Evolutionary conservation across 108 stramenopile species (phyloP).

Genomic region (Pseudonitzschia multiseries): DNA sequence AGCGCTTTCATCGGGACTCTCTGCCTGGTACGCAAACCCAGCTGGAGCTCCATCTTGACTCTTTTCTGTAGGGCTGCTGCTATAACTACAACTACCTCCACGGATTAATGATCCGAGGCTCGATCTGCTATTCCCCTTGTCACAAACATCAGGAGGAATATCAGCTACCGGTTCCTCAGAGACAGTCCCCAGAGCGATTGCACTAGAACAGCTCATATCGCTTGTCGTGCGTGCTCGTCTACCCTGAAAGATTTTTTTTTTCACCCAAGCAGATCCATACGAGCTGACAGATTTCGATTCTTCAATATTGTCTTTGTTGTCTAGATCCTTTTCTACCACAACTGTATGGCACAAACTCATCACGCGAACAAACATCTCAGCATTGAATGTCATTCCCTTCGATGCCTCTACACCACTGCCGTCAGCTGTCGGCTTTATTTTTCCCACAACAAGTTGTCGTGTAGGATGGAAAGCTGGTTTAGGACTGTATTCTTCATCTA

Average conservation of each 20-base stretch:
- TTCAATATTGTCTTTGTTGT: constrained; percentile 33
- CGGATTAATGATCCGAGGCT: constrained; percentile 20
- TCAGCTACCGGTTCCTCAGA: background rate
- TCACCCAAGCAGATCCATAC: background rate
- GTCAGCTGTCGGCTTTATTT: background rate
- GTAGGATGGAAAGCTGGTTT: constrained; percentile 51
- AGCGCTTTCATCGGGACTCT: constrained; percentile 91
- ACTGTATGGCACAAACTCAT: constrained; percentile 92
- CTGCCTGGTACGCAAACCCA: constrained; percentile 85
- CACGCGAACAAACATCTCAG: constrained; percentile 88
- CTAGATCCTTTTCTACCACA: constrained; percentile 85
- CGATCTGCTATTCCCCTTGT: constrained; percentile 17
- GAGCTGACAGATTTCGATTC: constrained; percentile 25
- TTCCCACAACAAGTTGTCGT: constrained; percentile 59
- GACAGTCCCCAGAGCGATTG: background rate
- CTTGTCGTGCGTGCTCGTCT: constrained; percentile 23
- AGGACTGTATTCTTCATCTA: constrained; percentile 11
- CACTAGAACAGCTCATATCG: constrained; percentile 26
- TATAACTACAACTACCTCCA: background rate
- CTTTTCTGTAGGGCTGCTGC: constrained; percentile 25
- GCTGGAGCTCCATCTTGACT: constrained; percentile 76
- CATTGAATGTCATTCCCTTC: constrained; percentile 63
- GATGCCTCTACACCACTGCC: background rate
- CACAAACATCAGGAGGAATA: background rate
- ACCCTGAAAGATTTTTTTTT: background rate